Evolutionary conservation across 257 asterid species (phyloP).

Genomic region (Echites panduratus): DNA sequence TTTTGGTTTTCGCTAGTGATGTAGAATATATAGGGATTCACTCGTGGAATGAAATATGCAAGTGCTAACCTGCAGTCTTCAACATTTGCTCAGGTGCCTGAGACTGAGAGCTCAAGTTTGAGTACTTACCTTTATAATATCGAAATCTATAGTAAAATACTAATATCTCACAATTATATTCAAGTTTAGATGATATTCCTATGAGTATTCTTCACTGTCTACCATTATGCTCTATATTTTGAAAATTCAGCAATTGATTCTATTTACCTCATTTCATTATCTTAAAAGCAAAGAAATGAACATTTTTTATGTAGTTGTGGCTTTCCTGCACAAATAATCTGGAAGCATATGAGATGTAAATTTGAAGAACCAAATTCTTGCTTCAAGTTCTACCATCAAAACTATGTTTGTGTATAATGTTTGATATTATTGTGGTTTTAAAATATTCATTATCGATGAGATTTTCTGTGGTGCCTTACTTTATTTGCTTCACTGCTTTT

Average conservation of each 20-base stretch:
- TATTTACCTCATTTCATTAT: background rate
- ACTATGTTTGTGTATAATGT: background rate
- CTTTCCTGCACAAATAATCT: background rate
- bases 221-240: background rate
- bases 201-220: background rate
- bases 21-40: background rate
- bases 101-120: no score
- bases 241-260: background rate
- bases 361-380: background rate
- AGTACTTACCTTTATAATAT: no score
- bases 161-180: background rate
- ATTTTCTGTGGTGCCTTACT: slow-evolving; percentile 14
- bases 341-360: background rate
- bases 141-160: no score
- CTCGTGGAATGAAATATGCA: background rate
- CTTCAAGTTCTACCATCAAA: background rate
- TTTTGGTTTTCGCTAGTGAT: background rate
- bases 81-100: background rate
- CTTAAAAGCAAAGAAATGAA: no score
- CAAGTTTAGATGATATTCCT: background rate
- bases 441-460: background rate
- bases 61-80: background rate
- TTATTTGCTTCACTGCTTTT: slow-evolving; percentile 7
- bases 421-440: background rate
- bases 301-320: background rate